phyloP scores from a whole-genome alignment of 345 rosid species.

The Eucalyptus fibrosa region DNA sequence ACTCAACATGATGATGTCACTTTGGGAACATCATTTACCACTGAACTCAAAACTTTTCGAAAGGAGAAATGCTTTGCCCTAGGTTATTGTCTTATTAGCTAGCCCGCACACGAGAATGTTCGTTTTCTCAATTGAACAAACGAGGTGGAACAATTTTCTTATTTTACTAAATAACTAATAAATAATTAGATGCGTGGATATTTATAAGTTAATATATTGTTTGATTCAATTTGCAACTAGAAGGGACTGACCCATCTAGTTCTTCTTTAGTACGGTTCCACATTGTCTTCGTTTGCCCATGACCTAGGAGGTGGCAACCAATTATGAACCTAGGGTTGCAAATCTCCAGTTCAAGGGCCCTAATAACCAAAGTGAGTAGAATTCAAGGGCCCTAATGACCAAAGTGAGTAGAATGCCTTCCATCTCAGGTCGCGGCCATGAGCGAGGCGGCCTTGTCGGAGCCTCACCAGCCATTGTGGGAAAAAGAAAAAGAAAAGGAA shows the following conservation, averaged over 20 bases:
- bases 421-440: fast-evolving
- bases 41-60: neutral
- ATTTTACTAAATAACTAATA: neutral
- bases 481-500: neutral
- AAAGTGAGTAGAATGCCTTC: neutral
- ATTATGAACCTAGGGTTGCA: too few species aligned
- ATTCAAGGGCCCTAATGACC: neutral
- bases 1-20: neutral
- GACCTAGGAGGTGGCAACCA: too few species aligned
- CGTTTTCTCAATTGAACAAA: neutral
- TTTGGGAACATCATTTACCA: neutral
- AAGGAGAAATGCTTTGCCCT: neutral
- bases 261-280: neutral
- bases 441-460: fast-evolving
- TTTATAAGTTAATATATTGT: neutral
- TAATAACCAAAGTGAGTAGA: neutral
- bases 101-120: neutral
- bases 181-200: neutral
- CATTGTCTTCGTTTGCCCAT: neutral
- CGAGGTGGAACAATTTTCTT: neutral
- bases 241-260: neutral
- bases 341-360: too few species aligned
- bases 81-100: neutral
- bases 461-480: neutral
- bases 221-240: neutral